Base-by-base conservation (phyloP, 2,329 filamentous ascomycete species). In the Neofusicoccum ribis region DNA sequence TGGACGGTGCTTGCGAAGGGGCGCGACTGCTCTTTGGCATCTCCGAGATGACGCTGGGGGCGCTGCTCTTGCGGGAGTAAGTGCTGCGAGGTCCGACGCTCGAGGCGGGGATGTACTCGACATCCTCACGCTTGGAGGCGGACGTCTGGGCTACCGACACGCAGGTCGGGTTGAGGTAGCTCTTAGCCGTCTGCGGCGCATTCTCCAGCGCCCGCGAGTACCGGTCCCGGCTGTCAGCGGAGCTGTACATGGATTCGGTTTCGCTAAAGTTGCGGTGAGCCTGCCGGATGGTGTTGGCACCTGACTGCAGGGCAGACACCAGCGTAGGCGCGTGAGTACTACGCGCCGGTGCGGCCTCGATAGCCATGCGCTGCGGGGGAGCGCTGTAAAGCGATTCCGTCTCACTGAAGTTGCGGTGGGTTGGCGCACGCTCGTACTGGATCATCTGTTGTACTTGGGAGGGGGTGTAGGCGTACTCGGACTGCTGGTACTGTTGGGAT, bases 231-330 rank as follows among this genome's bases (percentile, higher is more conserved):
- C 52, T 59, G 63, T 67, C 71, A 63, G 70, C 70, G 1, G 70
- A 68, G 31, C 66, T 69, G 46, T 61, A 60, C 59, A 56, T 54
- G 23, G 56, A 58, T 49, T 74, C 75, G 56, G 76, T 75, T 60
- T 77, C 75, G 68, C 68, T 73, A 67, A 74, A 75, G 68, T 76
- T 76, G 71, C 77, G 74, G 73, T 78, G 77, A 65, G 23, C 54
- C 37, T 65, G 64, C 34, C n/a, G 39, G 61, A 62, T 20, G 41
- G 50, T 64, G 2, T 64, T 43, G 27, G 37, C 60, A 39, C 61
- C 49, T 1, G 68, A 64, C n/a, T 50, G 63, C 63, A 65, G 37
- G 27, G 49, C 41, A 44, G 60, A 68, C 12, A 65, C 52, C 20
- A 66, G 67, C 17, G 63, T 65, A 8, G 61, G 65, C 3, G 63